Evolutionary conservation across 495 filamentous ascomycete species (phyloP).

Genomic region (Neurospora tetrasperma): DNA sequence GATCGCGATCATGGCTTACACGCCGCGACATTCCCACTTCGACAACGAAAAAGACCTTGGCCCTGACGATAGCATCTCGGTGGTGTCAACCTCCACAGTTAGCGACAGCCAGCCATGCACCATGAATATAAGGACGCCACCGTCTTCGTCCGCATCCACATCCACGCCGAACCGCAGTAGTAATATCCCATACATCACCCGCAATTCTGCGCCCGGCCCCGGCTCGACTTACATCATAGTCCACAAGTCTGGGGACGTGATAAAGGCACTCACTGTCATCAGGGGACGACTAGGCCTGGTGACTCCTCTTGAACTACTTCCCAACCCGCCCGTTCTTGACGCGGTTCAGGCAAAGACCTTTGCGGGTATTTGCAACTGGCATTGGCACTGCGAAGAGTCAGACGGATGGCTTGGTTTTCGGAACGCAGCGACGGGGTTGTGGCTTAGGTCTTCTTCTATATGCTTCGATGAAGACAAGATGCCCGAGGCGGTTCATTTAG

Average conservation of each 20-base stretch:
- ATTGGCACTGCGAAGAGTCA: neutral
- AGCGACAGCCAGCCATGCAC: neutral
- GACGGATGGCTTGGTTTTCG: neutral
- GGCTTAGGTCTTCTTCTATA: neutral
- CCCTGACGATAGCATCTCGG: neutral
- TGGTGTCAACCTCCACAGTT: neutral
- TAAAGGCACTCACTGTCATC: neutral
- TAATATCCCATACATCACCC: neutral
- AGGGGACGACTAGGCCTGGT: rapidly evolving
- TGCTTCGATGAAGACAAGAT: neutral
- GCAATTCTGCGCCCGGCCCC: neutral
- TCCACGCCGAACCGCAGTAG: neutral
- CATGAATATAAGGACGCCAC: neutral
- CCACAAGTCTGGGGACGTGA: neutral
- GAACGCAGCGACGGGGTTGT: neutral
- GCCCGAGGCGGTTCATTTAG: neutral
- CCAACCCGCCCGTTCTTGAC: neutral
- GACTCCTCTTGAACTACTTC: neutral
- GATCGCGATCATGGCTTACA: neutral
- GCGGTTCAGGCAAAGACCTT: rapidly evolving
- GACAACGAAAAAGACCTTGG: neutral
- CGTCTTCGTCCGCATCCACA: neutral
- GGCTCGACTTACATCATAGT: neutral
- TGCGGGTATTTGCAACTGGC: neutral
- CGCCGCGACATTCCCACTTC: rapidly evolving